Evolutionary conservation across 441 rosid species (phyloP).

Genomic region (Jatropha podagrica): DNA sequence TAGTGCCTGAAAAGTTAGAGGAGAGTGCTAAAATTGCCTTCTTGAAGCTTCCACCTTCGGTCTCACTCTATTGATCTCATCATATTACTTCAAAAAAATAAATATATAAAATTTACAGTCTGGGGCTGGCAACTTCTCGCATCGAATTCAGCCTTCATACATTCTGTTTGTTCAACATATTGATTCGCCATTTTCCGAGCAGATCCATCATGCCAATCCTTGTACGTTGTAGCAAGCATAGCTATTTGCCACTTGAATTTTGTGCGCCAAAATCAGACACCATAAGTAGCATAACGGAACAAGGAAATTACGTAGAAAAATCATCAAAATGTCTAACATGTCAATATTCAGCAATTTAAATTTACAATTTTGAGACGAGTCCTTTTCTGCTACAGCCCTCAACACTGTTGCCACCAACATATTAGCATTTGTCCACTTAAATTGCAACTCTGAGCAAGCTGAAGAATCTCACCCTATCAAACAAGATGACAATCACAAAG

Average conservation of each 20-base stretch:
- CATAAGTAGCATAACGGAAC: not conserved
- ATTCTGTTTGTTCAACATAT: not conserved
- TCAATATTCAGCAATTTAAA: constrained; percentile 3
- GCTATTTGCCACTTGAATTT: not conserved
- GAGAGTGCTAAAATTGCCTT: not conserved
- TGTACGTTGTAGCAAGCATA: too few relatives aligned
- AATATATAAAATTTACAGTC: too few relatives aligned
- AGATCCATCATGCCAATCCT: too few relatives aligned
- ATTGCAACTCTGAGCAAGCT: constrained; percentile 14
- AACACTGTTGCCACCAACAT: constrained; percentile 1
- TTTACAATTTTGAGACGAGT: constrained; percentile 6
- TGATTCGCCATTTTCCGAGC: not conserved
- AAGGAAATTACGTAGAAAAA: not conserved
- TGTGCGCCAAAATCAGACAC: not conserved
- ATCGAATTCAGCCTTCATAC: not conserved
- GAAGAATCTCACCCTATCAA: constrained; percentile 18
- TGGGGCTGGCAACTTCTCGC: not conserved
- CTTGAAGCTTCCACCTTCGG: constrained; percentile 4
- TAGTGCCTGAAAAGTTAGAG: not conserved
- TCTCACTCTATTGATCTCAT: not conserved
- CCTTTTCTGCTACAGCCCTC: constrained; percentile 9
- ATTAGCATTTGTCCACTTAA: constrained; percentile 34
- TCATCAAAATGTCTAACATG: not conserved
- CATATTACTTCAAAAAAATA: too few relatives aligned
- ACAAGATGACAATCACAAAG: not conserved